Base-by-base conservation (phyloP, 2,329 filamentous ascomycete species). In the Endocalyx cinctus region DNA sequence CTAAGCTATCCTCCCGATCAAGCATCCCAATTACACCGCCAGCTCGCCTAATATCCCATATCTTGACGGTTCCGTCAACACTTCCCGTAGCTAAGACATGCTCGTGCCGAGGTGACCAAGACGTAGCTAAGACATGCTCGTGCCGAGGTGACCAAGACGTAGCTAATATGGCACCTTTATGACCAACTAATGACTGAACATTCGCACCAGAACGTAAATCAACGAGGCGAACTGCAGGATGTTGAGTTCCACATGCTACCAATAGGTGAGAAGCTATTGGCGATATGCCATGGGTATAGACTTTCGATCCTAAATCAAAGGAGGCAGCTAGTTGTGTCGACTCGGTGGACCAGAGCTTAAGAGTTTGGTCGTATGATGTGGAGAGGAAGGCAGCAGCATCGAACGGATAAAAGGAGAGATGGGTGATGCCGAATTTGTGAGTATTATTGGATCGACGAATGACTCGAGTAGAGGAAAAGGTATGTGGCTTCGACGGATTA, bases 41-140 rank as follows among this genome's bases (percentile, higher is more conserved):
- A 18, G 86, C 84, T 19, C 85, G 79, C 4, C 90, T 74, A 17
- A 96, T 76, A 55, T 97, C 90, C 82, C 90, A 97, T 22, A 96
- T 67, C 15, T 88, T 77, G 3, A 89, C 79, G 8, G 79, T 82
- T 14, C 89, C 89, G 54, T 97, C 89, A 1, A 81, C 77, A n/a
- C 87, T 84, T 1, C 86, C 87, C 31, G 85, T 90, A 8, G 84
- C 86, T 3, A 97, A 72, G 4, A 94, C 68, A 51, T 95, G 77
- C 29, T 89, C 85, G 29, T 82, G 70, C 5, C 77, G 74, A 0
- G 89, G 89, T 36, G 86, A 90, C 92, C 92, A 97, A 4, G 79
- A 73, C 1, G 84, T 69, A 8, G 84, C 86, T 3, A 97, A 72
- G 4, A 94, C 68, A 51, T 95, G 77, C 29, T 89, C 85, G 29